These are phyloP conservation scores for Wilcoxina mikolae DNA, from an alignment of 495 filamentous ascomycete species.

Conservation along the genomic window DNA sequence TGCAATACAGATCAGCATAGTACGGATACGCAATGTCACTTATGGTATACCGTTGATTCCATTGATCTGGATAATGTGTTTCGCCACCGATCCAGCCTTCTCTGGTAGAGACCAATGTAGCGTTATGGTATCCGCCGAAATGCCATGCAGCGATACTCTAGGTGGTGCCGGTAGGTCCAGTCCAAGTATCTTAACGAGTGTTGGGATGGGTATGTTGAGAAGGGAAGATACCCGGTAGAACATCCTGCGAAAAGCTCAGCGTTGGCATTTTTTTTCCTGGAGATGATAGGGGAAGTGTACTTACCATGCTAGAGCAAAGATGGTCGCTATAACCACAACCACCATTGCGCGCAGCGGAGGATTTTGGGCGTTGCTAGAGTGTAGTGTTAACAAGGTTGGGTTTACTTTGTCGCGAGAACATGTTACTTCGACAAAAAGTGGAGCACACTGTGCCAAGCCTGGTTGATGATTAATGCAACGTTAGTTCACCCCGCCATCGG, in stretches of 20 bases:
- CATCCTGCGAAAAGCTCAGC: constrained; percentile 41
- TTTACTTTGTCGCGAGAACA: too few species aligned
- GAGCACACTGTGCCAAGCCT: too few species aligned
- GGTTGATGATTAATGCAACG: too few species aligned
- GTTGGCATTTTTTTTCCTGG: neutral
- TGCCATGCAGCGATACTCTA: constrained; percentile 78
- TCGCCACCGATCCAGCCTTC: constrained; percentile 59
- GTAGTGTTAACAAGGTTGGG: too few species aligned
- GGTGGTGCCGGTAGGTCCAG: constrained; percentile 85
- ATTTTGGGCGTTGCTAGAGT: too few species aligned
- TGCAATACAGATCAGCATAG: constrained; percentile 30
- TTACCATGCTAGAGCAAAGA: constrained; percentile 25
- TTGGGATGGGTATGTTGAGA: constrained; percentile 73
- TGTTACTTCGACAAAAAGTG: too few species aligned
- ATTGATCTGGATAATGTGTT: constrained; percentile 85
- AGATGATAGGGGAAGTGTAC: neutral
- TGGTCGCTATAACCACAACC: constrained; percentile 23
- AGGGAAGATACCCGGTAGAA: constrained; percentile 70
- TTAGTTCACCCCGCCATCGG: too few species aligned
- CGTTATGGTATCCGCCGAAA: constrained; percentile 72
- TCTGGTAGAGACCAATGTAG: constrained; percentile 79
- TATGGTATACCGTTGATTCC: constrained; percentile 61
- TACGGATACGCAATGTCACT: neutral
- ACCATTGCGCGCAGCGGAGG: constrained; percentile 22
- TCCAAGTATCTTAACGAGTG: constrained; percentile 77